These are phyloP conservation scores for Pythium diclinum DNA, from an alignment of 352 stramenopile genomes.

Conservation along the genomic window DNA sequence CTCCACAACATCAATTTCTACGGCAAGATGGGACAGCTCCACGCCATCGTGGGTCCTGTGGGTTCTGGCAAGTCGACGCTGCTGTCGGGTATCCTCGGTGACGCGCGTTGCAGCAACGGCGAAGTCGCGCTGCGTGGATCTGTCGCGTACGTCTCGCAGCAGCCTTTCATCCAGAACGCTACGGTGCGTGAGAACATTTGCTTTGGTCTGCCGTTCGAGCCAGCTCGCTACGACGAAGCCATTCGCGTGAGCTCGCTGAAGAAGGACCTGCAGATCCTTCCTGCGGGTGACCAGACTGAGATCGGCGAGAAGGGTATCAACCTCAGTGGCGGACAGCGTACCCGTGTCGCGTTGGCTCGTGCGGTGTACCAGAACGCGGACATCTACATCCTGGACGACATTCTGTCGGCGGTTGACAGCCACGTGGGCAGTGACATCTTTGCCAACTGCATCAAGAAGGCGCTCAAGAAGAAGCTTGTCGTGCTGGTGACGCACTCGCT, in stretches of 20 bases:
- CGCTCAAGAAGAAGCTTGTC: conserved; percentile 86
- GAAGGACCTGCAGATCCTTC: conserved; percentile 88
- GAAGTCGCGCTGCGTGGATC: conserved; percentile 32
- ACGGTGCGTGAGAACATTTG: conserved; percentile 50
- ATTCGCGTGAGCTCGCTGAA: conserved; percentile 70
- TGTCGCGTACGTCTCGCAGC: conserved; percentile 55
- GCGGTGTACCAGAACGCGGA: conserved; percentile 94
- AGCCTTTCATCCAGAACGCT: conserved; percentile 56
- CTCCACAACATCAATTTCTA: conserved; percentile 60
- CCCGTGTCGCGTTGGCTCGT: conserved; percentile 90
- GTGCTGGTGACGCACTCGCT: conserved; percentile 92
- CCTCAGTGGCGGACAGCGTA: conserved; percentile 95
- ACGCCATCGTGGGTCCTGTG: conserved; percentile 65
- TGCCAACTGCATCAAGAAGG: conserved; percentile 87
- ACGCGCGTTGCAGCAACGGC: conserved; percentile 31
- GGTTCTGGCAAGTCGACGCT: conserved; percentile 83
- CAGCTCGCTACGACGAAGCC: conserved; percentile 35
- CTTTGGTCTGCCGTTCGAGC: conserved; percentile 42
- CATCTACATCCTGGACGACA: conserved; percentile 96
- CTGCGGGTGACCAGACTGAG: conserved; percentile 93
- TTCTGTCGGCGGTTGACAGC: conserved; percentile 95
- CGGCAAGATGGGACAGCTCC: conserved; percentile 73
- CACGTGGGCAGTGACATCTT: conserved; percentile 96
- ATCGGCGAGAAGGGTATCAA: conserved; percentile 99
- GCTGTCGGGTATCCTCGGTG: conserved; percentile 42